phyloP scores from a whole-genome alignment of 1,284 basidiomycete species.

The Cutaneotrichosporon spelunceum region DNA sequence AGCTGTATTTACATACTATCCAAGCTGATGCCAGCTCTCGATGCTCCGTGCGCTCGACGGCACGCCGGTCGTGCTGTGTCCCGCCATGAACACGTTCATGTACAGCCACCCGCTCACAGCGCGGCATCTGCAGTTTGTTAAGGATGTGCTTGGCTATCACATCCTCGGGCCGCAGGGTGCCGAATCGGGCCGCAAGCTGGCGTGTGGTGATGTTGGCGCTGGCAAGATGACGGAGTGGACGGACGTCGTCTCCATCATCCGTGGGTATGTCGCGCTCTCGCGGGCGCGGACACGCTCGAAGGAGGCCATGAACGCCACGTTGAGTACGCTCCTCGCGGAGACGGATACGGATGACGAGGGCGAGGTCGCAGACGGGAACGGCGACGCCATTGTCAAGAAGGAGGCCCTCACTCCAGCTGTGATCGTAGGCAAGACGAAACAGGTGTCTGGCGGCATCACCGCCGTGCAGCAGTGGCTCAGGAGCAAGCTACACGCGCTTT shows the following conservation, averaged over 20 bases:
- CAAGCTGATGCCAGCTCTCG: conserved; percentile 63
- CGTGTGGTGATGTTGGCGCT: conserved; percentile 86
- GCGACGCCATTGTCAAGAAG: neutral
- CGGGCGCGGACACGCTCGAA: conserved; percentile 9
- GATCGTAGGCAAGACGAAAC: neutral
- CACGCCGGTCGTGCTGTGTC: conserved; percentile 84
- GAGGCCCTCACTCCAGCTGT: neutral
- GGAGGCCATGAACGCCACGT: conserved; percentile 5
- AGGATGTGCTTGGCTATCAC: conserved; percentile 72
- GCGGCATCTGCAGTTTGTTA: conserved; percentile 69
- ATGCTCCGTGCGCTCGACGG: conserved; percentile 77
- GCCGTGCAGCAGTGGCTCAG: neutral
- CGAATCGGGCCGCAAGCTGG: conserved; percentile 55
- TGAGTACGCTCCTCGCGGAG: conserved; percentile 3
- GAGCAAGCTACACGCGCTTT: neutral
- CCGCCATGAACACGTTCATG: conserved; percentile 99
- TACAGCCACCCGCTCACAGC: conserved; percentile 89
- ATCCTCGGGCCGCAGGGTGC: conserved; percentile 67
- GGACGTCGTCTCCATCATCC: conserved; percentile 48
- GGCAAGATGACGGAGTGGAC: conserved; percentile 94
- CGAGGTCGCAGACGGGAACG: neutral
- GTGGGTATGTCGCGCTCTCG: conserved; percentile 27
- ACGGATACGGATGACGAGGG: neutral
- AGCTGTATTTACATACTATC: neutral
- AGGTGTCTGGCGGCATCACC: neutral